A percentile compares a stretch with the other conserved stretches of the same genome.
Evolutionary conservation across 441 rosid genomes (phyloP).

Genomic region (Populus hybrid): DNA sequence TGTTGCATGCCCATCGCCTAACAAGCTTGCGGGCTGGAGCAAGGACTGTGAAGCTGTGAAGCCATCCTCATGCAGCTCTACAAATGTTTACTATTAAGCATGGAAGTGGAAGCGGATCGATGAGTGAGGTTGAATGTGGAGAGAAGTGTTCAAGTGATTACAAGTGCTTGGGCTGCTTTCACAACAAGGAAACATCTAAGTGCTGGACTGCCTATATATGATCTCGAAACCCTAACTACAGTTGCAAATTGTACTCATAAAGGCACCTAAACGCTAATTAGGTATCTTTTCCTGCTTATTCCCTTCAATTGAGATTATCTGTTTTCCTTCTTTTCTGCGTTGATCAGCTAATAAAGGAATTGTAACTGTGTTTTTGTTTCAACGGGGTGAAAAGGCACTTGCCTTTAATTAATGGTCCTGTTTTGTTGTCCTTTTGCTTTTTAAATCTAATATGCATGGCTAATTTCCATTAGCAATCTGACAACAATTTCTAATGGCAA

Average conservation of each 20-base stretch:
- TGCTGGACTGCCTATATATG: slow-evolving; percentile 48
- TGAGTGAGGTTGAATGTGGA: slow-evolving; percentile 41
- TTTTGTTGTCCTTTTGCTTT: no score
- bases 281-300: no score
- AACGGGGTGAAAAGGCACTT: no score
- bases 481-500: no score
- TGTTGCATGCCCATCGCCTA: slow-evolving; percentile 21
- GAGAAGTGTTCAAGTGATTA: slow-evolving; percentile 51
- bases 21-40: slow-evolving; percentile 25
- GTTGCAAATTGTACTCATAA: not conserved
- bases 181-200: slow-evolving; percentile 32
- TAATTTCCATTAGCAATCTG: no score
- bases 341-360: no score
- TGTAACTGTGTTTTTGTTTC: no score
- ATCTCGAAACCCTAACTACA: slow-evolving; percentile 43
- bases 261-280: not conserved
- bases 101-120: slow-evolving; percentile 38
- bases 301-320: no score
- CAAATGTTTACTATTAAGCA: slow-evolving; percentile 41
- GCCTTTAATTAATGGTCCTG: no score
- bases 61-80: slow-evolving; percentile 11
- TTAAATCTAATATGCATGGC: no score
- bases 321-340: no score
- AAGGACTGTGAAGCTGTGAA: slow-evolving; percentile 1
- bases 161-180: slow-evolving; percentile 63